Evolutionary conservation across 164 flowering plant genomes (phyloP).

Genomic region (Vitis amurensis): DNA sequence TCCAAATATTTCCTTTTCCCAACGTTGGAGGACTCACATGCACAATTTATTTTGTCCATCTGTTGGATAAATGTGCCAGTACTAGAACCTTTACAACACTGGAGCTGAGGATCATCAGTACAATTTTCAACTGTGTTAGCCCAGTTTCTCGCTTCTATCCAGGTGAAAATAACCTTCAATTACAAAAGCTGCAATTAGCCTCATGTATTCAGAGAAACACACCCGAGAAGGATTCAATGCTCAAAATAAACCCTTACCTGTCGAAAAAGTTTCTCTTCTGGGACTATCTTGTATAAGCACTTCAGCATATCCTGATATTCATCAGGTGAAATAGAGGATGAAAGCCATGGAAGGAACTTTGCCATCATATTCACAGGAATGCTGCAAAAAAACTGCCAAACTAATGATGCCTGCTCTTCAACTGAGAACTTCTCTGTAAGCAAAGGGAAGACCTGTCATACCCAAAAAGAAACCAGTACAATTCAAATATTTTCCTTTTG

Average conservation of each 20-base stretch:
- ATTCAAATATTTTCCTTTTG: background rate
- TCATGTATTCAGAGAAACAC: background rate
- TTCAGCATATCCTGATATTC: constrained; percentile 74
- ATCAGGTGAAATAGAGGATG: constrained; percentile 74
- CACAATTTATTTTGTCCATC: constrained; percentile 34
- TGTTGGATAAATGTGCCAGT: constrained; percentile 18
- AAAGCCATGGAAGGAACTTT: constrained; percentile 94
- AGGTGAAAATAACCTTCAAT: constrained; percentile 75
- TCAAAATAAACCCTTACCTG: constrained; percentile 42
- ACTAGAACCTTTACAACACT: constrained; percentile 27
- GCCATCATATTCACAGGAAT: constrained; percentile 99
- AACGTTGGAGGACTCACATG: constrained; percentile 43
- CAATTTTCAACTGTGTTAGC: constrained; percentile 16
- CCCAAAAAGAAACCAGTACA: constrained; percentile 17
- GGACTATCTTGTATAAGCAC: constrained; percentile 83
- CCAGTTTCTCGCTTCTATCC: constrained; percentile 70
- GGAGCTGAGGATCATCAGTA: constrained; percentile 27
- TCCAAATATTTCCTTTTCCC: constrained; percentile 62
- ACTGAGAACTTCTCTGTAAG: constrained; percentile 80
- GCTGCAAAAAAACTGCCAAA: constrained; percentile 95
- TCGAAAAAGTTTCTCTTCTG: constrained; percentile 88
- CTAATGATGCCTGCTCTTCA: constrained; percentile 92
- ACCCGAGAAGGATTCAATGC: background rate
- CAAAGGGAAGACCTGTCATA: constrained; percentile 84
- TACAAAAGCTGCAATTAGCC: constrained; percentile 6